Evolutionary conservation across 257 asterid genomes (phyloP), one percentile per base, ranked within the genome.

Genomic region (Gentiana macrophylla): DNA sequence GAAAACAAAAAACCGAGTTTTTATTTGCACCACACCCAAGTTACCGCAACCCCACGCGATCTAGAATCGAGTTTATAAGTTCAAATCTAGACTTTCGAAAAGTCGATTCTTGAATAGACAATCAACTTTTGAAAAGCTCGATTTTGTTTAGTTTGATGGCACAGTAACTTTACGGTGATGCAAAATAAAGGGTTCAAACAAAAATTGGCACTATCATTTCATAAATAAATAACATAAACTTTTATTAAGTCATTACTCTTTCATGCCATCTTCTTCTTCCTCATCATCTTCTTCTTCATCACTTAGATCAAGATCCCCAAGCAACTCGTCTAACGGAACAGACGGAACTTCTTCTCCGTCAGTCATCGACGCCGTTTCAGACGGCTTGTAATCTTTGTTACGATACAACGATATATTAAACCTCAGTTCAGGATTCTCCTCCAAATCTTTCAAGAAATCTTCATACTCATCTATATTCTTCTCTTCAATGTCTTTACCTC

Each of bases 341-440:
- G 73, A 66, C 56, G 73, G 76, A 24, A 55, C 38, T 34, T 74
- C 79, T 6, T 58, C 73, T 3, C 65, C 73, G 49, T 74, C 79
- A 24, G 65, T 53, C 33, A 46, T 36, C 4, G 73, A 70, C 3
- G 70, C 62, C 62, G 52, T 15, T 68, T 72, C 74, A 6, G 79
- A 69, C 33, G 68, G 73, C 60, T 65, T 64, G 24, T 74, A 74
- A n/a, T 74, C 79, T 59, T 62, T 70, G 49, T 74, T 60, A 9
- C 52, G 64, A 32, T 74, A 70, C 55, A 74, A 58, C 33, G 73
- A 69, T 33, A 70, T 41, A 53, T 66, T 59, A 62, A 66, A 70
- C 62, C 76, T 69, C 62, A 65, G 0, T 7, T 66, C 76, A 33
- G 79, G 73, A 63, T 69, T 66, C 68, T 74, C 76, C 68, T 74